Evolutionary conservation across 257 asterid genomes (phyloP).

Genomic region (Scutellaria barbata): DNA sequence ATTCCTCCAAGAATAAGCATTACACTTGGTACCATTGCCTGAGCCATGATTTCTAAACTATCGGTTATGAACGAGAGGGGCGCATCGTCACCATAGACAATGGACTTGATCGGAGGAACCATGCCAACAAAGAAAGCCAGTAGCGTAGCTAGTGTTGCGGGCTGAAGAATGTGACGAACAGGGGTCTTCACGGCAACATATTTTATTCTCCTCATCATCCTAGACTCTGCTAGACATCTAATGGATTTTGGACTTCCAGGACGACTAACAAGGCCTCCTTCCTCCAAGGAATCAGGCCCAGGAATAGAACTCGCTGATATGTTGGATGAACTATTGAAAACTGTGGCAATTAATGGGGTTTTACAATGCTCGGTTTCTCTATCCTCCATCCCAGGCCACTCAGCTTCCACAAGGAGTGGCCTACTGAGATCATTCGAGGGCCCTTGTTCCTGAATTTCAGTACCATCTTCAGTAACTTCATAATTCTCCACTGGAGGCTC

Average conservation of each 20-base stretch:
- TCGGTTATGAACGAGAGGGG: slow-evolving; percentile 76
- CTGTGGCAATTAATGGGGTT: slow-evolving; percentile 72
- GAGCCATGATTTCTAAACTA: slow-evolving; percentile 80
- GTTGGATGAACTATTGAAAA: slow-evolving; percentile 53
- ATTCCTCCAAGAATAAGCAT: slow-evolving; percentile 94
- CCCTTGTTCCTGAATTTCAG: slow-evolving; percentile 60
- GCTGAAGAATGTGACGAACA: slow-evolving; percentile 75
- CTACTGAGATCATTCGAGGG: slow-evolving; percentile 63
- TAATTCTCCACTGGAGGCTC: slow-evolving; percentile 84
- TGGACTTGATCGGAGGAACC: slow-evolving; percentile 70
- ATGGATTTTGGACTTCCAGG: slow-evolving; percentile 66
- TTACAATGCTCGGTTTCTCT: slow-evolving; percentile 82
- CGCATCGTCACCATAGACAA: slow-evolving; percentile 73
- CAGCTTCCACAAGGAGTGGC: slow-evolving; percentile 96
- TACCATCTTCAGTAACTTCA: slow-evolving; percentile 56
- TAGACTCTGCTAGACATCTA: slow-evolving; percentile 82
- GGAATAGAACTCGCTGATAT: slow-evolving; percentile 51
- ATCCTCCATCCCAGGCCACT: slow-evolving; percentile 99
- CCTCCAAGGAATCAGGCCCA: slow-evolving; percentile 59
- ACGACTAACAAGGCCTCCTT: slow-evolving; percentile 25
- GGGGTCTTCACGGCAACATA: slow-evolving; percentile 84
- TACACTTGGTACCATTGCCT: slow-evolving; percentile 92
- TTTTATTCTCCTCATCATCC: slow-evolving; percentile 72
- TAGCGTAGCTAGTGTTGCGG: slow-evolving; percentile 80
- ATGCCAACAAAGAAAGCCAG: slow-evolving; percentile 79